A percentile compares a stretch with the other conserved stretches of the same genome.
These are phyloP conservation scores for Russula compacta DNA, from an alignment of 768 basidiomycete species.

Conservation along the genomic window DNA sequence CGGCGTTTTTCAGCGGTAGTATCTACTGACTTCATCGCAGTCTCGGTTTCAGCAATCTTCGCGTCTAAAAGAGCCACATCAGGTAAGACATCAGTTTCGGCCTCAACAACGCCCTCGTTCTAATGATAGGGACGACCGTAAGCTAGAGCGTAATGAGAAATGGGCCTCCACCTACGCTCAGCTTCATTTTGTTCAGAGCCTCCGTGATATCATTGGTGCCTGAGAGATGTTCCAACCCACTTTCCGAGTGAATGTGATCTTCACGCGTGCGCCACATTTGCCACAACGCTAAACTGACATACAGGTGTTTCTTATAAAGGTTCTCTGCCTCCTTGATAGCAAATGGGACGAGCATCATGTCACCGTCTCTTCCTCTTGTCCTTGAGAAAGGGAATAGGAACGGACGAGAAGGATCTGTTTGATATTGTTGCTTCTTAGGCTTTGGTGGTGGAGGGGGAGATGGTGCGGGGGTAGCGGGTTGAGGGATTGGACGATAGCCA, in stretches of 20 bases:
- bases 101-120: slow-evolving; percentile 24
- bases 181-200: slow-evolving; percentile 27
- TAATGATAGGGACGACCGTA: slow-evolving; percentile 6
- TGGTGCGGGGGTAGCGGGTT: slow-evolving; percentile 85
- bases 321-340: slow-evolving; percentile 94
- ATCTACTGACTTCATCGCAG: slow-evolving; percentile 41
- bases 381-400: slow-evolving; percentile 94
- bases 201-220: slow-evolving; percentile 52
- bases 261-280: slow-evolving; percentile 96
- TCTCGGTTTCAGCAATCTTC: slow-evolving; percentile 62
- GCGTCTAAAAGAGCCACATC: slow-evolving; percentile 64
- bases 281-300: slow-evolving; percentile 76
- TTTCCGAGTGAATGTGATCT: slow-evolving; percentile 90
- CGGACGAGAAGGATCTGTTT: slow-evolving; percentile 89
- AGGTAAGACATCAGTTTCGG: slow-evolving; percentile 56
- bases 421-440: slow-evolving; percentile 97
- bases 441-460: slow-evolving; percentile 69
- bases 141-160: not conserved
- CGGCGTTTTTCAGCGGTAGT: slow-evolving; percentile 46
- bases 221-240: slow-evolving; percentile 76
- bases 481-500: slow-evolving; percentile 39
- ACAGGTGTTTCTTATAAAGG: slow-evolving; percentile 83
- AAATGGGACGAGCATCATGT: slow-evolving; percentile 75
- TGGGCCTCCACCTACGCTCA: slow-evolving; percentile 21
- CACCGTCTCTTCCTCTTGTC: slow-evolving; percentile 40